phyloP scores from a whole-genome alignment of 176 grass and related monocot genomes.

The Ananas comosus region DNA sequence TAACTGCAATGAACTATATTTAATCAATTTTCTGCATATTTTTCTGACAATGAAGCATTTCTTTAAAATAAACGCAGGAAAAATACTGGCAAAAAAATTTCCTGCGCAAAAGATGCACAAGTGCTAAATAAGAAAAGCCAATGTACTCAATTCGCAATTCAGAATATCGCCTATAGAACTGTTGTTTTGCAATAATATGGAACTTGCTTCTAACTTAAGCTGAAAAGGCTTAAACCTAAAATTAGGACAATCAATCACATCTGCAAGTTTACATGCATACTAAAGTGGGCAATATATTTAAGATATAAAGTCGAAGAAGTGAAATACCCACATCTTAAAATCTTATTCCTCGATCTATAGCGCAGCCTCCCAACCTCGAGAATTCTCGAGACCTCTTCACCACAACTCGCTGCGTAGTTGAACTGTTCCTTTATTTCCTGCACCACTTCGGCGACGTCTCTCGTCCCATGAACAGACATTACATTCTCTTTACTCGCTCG shows the following conservation, averaged over 20 bases:
- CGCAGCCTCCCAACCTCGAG: constrained; percentile 63
- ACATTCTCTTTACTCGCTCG: constrained; percentile 6
- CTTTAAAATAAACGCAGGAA: not conserved
- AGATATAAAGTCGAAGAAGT: constrained; percentile 14
- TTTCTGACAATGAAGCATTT: not conserved
- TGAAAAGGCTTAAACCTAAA: not conserved
- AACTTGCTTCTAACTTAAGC: no score
- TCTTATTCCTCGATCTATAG: constrained; percentile 33
- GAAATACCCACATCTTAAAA: constrained; percentile 62
- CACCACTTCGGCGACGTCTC: constrained; percentile 53
- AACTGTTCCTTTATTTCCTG: constrained; percentile 83
- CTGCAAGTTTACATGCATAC: not conserved
- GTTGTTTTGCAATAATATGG: no score
- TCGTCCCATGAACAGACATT: constrained; percentile 28
- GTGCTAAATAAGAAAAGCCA: not conserved
- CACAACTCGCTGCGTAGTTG: constrained; percentile 41
- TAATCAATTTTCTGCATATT: not conserved
- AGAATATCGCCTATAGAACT: no score
- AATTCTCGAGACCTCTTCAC: constrained; percentile 60
- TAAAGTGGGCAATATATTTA: not conserved
- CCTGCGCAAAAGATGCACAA: not conserved
- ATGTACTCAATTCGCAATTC: no score
- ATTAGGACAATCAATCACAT: not conserved
- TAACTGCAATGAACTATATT: constrained; percentile 37
- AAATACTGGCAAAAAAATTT: not conserved